Conservation (phyloP, 129 eudicot species). For the Helichrysum umbraculigerum region DNA sequence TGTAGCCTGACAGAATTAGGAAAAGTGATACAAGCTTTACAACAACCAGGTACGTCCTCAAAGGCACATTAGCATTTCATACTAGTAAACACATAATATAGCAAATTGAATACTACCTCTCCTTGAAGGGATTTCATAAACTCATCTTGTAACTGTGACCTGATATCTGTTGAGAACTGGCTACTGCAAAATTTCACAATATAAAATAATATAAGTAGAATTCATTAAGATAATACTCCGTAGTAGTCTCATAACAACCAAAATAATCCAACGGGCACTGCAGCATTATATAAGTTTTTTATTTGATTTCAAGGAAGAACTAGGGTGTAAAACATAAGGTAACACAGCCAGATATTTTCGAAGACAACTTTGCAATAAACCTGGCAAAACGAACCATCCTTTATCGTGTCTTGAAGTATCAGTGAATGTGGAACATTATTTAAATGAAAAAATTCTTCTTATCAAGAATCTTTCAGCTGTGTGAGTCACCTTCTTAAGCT, state of each 20-base stretch:
- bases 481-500: neutral
- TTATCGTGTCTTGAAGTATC: neutral
- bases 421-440: neutral
- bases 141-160: conserved; percentile 76
- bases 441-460: neutral
- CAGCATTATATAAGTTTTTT: neutral
- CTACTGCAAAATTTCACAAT: conserved; percentile 60
- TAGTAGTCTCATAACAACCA: neutral
- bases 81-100: conserved; percentile 7
- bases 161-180: conserved; percentile 74
- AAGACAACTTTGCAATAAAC: neutral
- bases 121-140: conserved; percentile 69
- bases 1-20: conserved; percentile 43
- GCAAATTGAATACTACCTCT: conserved; percentile 50
- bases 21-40: conserved; percentile 6
- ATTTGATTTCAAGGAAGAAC: neutral
- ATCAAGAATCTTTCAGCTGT: neutral
- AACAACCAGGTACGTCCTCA: conserved; percentile 8
- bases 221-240: conserved; percentile 14
- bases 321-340: neutral
- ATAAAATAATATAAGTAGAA: conserved; percentile 12
- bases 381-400: neutral
- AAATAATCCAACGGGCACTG: neutral
- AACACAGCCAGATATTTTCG: neutral
- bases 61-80: neutral